phyloP scores from a whole-genome alignment of 192 early-diverging fungal genomes.

The Linnemannia zychae region DNA sequence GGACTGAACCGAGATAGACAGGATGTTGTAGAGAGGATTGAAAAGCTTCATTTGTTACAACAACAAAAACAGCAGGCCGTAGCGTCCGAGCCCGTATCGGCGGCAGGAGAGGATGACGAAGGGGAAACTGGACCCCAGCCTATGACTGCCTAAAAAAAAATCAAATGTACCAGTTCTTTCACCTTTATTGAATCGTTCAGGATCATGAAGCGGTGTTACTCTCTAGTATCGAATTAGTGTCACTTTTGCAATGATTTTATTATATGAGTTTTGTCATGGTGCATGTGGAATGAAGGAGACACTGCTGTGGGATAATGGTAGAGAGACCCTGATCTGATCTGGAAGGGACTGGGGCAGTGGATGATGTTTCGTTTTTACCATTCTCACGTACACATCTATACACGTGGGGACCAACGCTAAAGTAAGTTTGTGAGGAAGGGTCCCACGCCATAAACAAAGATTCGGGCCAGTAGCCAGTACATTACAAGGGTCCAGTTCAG shows the following conservation, averaged over 20 bases:
- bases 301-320: background rate
- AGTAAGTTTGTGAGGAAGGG: background rate
- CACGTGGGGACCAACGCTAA: background rate
- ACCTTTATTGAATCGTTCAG: background rate
- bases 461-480: background rate
- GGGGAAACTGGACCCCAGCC: conserved; percentile 11
- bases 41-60: conserved; percentile 54
- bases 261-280: background rate
- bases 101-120: background rate
- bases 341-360: background rate
- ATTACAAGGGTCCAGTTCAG: no score
- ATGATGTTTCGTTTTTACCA: background rate
- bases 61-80: conserved; percentile 8
- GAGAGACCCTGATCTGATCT: background rate
- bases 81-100: background rate
- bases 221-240: background rate
- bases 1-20: conserved; percentile 49
- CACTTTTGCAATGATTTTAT: background rate
- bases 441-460: background rate
- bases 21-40: conserved; percentile 62
- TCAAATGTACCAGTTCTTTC: background rate
- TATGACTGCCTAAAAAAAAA: background rate
- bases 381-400: background rate
- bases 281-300: background rate
- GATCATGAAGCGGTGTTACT: background rate